Evolutionary conservation across 208 protist genomes (phyloP), one percentile per base, ranked within the genome.

Genomic region (Leishmania arabica): DNA sequence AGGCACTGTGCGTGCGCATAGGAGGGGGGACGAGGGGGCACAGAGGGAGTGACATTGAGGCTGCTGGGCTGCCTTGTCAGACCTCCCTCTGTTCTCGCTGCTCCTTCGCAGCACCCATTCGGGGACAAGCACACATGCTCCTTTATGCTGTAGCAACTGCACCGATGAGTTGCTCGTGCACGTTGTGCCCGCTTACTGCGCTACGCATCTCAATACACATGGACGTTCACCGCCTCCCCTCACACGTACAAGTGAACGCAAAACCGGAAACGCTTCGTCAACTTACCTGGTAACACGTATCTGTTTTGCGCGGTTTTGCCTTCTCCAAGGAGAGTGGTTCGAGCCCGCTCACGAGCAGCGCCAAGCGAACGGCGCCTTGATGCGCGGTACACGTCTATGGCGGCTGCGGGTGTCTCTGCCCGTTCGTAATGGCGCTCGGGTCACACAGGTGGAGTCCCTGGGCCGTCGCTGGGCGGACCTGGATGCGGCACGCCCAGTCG

Each of bases 401-500:
- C 24, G 19, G 42, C 40, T 71, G 58, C 64, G 45, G 45, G n/a
- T 69, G 42, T 79, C 76, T 42, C 76, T 47, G 19, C 19, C n/a
- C n/a, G n/a, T 72, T 34, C 42, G 19, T 71, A 60, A 79, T 60
- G 64, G 9, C 24, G 31, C n/a, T 5, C 49, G 47, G 49, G 1
- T 2, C 5, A 47, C 60, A 24, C 71, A n/a, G 54, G 27, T 58
- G 11, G 40, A 42, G 7, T 53, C 40, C 27, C 56, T 86, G 78
- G 65, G 60, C 49, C 82, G 64, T 21, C 78, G 78, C 47, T 88
- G 83, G 86, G 21, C 34, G 60, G 71, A 82, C 15, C 24, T 87
- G 75, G 58, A 51, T 5, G 60, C 69, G 0, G 84, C 69, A 24
- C 31, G 68, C 19, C 65, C 84, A 19, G 56, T 42, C 27, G 71